Evolutionary conservation across 1,139 yeast genomes (phyloP), one percentile per base, ranked within the genome.

Genomic region (Pichia sp.): DNA sequence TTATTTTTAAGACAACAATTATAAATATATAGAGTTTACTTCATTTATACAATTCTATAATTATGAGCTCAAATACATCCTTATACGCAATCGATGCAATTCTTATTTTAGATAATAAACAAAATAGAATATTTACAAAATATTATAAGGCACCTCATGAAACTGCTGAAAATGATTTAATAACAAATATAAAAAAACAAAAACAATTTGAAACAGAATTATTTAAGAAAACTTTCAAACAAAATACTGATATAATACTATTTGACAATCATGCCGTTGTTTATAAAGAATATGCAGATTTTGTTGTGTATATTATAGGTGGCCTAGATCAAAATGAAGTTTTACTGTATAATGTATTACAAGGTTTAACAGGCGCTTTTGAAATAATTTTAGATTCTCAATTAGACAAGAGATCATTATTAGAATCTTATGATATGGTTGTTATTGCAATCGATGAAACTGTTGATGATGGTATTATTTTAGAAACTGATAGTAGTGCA

Each of bases 381-480:
- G 90, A 83, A 55, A 78, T 87, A 51, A 74, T 90, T 48, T 71
- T 90, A 53, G 81, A 78, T 56, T 80, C 78, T 60, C 80, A 85
- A 27, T 70, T 90, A 53, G 97, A 92, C 65, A 86, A 83, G 64
- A 74, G 80, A 52, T 76, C 92, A 3, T 68, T 92, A 40, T 74
- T 83, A 58, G 96, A 87, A 54, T 79, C 84, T 63, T 92, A 83
- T 62, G 99, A 92, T 64, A 71, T 87, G 71, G 82, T 89, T 41
- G 73, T 87, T 41, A 75, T 92, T 63, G 87, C 95, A 9, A 76
- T 90, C 40, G 98, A 92, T 64, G 98, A 92, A 67, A 77, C 95
- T 25, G 73, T 92, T 46, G 98, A 92, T 62, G 94, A 86, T 56
- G 96, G 97, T 27, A 80, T 92, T 53, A 81, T 94, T 51, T 73